Evolutionary conservation across 192 early-diverging fungal species (phyloP), one percentile per base, ranked within the genome.

Genomic region (Coemansia sp.): DNA sequence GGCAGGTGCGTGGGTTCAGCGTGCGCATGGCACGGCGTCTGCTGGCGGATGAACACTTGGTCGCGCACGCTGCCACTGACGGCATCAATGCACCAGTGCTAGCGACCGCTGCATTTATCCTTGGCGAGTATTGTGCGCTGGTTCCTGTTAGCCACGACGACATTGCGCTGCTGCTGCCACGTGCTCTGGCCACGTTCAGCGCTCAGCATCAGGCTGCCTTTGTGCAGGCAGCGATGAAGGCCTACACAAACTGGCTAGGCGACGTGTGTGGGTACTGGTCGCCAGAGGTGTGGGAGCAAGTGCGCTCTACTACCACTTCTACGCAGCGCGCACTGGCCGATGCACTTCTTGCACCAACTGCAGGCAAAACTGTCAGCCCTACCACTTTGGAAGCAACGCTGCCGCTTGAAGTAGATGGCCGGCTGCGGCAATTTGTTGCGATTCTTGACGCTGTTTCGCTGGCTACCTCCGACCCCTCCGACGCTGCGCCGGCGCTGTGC

Each of bases 101-200:
- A 18, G 85, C 86, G 31, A 94, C 90, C 27, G 94, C 97, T 6
- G 93, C 94, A 7, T 98, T 93, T 87, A 87, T 97, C 26, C 79
- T 88, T 41, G 94, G 95, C 52, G 97, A 97, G 71, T 98, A 93
- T 66, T 89, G 88, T 65, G 65, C 77, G 54, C 83, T 86, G 53
- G 52, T 85, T 21, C 68, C 72, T 1, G 65, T 68, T 81, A 95
- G 60, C 24, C 38, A 54, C 16, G 70, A 69, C 38, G 85, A 88
- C 1, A 83, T 89, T 0, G 89, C 84, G 58, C 72, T 95, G 25
- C 88, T 93, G 32, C 86, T 86, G 44, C 82, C 90, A 3, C 61
- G 90, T 19, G 89, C 92, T 49, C 31, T 83, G 19, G 22, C 49
- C 19, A 53, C 51, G 30, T 48, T 72, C 7, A 16, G 49, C 24